Evolutionary conservation across 2,329 filamentous ascomycete species (phyloP).

Genomic region (Fusarium sp.): DNA sequence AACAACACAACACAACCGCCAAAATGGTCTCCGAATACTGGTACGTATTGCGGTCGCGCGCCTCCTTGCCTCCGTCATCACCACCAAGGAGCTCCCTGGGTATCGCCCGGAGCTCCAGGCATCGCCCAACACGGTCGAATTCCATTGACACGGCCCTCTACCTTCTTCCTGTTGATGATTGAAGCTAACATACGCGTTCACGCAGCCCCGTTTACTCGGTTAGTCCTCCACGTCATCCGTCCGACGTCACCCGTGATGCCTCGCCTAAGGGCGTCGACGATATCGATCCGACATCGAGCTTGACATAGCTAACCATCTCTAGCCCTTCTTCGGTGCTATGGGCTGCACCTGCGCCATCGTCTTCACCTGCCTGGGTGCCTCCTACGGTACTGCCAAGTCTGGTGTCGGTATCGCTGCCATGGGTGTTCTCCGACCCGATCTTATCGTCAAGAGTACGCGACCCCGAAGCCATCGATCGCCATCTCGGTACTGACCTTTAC

Average conservation of each 20-base stretch:
- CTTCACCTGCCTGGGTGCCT: conserved; percentile 95
- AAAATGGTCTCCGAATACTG: conserved; percentile 83
- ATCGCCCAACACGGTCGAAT: conserved; percentile 30
- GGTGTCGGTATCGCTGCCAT: conserved; percentile 98
- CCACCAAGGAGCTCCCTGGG: conserved; percentile 43
- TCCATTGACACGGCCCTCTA: conserved; percentile 13
- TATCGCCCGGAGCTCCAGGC: conserved; percentile 46
- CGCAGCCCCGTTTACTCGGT: conserved; percentile 97
- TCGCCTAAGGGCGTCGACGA: conserved; percentile 33
- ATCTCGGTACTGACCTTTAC: conserved; percentile 31
- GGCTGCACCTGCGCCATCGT: conserved; percentile 96
- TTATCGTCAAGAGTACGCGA: conserved; percentile 97
- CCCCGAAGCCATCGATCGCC: neutral
- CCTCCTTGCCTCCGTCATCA: conserved; percentile 45
- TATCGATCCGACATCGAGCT: conserved; percentile 26
- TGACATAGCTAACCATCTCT: conserved; percentile 48
- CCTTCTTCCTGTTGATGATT: conserved; percentile 26
- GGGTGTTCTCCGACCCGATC: conserved; percentile 95
- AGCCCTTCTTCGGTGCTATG: conserved; percentile 96
- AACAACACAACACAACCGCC: conserved; percentile 44
- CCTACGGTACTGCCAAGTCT: conserved; percentile 98
- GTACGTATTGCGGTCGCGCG: conserved; percentile 64
- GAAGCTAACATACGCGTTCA: conserved; percentile 54
- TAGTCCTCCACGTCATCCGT: conserved; percentile 63
- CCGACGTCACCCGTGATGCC: conserved; percentile 45